A percentile compares a stretch with the other conserved stretches of the same genome.
Evolutionary conservation across 148 eudicot species (phyloP).

Genomic region (Drosera capensis): DNA sequence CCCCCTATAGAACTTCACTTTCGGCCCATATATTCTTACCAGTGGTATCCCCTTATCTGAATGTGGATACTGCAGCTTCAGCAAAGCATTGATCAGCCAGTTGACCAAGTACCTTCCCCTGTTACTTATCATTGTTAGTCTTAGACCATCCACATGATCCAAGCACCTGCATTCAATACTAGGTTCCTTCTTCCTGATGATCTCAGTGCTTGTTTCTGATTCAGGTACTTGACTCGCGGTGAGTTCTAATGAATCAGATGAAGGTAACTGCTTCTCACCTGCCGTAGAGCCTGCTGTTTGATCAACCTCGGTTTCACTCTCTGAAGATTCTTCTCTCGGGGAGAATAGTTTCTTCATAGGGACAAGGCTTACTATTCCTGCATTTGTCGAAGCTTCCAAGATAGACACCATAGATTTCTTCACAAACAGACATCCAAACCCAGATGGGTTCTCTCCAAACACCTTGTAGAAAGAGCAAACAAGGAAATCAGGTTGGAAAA

Average conservation of each 20-base stretch:
- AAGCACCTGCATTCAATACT: constrained; percentile 40
- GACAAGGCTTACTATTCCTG: constrained; percentile 51
- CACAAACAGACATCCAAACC: constrained; percentile 85
- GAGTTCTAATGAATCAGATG: constrained; percentile 7
- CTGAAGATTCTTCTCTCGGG: constrained; percentile 30
- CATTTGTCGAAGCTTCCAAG: constrained; percentile 33
- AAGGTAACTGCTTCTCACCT: not conserved
- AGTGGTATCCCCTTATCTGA: constrained; percentile 33
- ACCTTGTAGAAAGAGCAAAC: constrained; percentile 88
- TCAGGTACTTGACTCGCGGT: constrained; percentile 7
- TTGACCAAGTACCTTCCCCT: constrained; percentile 69
- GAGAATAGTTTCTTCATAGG: constrained; percentile 23
- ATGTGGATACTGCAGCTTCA: constrained; percentile 73
- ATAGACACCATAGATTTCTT: constrained; percentile 50
- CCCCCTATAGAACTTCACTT: constrained; percentile 73
- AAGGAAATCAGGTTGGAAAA: constrained; percentile 70
- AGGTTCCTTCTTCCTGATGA: not conserved
- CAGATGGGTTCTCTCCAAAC: constrained; percentile 84
- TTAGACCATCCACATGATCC: constrained; percentile 71
- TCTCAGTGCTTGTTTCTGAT: not conserved
- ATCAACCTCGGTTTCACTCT: constrained; percentile 28
- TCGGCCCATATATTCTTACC: constrained; percentile 75
- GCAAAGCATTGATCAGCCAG: constrained; percentile 72
- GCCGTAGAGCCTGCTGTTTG: not conserved
- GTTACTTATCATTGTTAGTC: constrained; percentile 42